Evolutionary conservation across 2,329 filamentous ascomycete genomes (phyloP).

Genomic region (Pleoardoris graminearum): DNA sequence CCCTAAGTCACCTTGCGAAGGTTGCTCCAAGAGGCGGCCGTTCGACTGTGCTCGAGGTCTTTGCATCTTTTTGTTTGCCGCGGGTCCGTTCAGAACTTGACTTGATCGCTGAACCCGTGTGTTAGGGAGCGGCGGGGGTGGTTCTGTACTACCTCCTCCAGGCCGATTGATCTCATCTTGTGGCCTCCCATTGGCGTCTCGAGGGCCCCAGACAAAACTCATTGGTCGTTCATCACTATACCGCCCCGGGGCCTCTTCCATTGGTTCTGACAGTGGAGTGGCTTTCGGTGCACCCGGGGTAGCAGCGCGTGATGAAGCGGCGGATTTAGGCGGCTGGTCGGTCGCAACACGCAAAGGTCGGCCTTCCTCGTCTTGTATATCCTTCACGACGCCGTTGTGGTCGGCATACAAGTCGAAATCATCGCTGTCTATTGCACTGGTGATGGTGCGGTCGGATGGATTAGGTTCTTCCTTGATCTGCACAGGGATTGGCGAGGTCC

Average conservation of each 20-base stretch:
- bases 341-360: constrained; percentile 32
- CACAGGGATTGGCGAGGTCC: constrained; percentile 19
- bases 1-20: neutral
- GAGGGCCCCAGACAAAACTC: constrained; percentile 42
- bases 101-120: constrained; percentile 6
- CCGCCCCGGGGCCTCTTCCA: constrained; percentile 26
- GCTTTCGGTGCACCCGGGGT: constrained; percentile 3
- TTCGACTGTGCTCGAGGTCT: constrained; percentile 9
- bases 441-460: constrained; percentile 17
- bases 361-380: constrained; percentile 33
- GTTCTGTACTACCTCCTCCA: constrained; percentile 1
- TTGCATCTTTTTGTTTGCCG: neutral
- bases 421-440: constrained; percentile 23
- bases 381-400: constrained; percentile 44
- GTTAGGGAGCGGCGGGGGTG: constrained; percentile 4
- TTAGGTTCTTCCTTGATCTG: constrained; percentile 31
- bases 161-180: constrained; percentile 42
- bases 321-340: constrained; percentile 5
- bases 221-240: constrained; percentile 42
- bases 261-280: constrained; percentile 10
- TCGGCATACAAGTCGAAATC: constrained; percentile 45
- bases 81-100: neutral
- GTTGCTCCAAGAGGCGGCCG: constrained; percentile 15
- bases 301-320: constrained; percentile 12
- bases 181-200: constrained; percentile 39